Percentiles rank a stretch among this genome's conserved stretches.
These are phyloP conservation scores for Heritiera littoralis DNA, from an alignment of 345 rosid species.

Conservation along the genomic window DNA sequence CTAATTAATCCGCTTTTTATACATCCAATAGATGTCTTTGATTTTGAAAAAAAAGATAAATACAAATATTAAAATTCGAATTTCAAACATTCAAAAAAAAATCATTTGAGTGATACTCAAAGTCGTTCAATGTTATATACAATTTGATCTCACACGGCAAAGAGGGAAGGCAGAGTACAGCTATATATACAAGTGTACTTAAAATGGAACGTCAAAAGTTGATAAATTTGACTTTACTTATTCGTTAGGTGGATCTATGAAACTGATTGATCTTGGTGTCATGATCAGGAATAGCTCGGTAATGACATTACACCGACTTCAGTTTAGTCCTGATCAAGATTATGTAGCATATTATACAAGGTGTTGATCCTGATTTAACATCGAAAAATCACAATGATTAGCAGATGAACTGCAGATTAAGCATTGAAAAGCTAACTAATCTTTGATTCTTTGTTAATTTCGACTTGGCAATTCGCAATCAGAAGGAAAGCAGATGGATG, in stretches of 20 bases:
- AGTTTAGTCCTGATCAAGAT: not conserved
- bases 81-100: no score
- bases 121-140: no score
- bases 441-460: not conserved
- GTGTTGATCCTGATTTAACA: not conserved
- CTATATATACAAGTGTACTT: not conserved
- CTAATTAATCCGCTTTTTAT: no score
- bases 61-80: no score
- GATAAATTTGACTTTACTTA: constrained; percentile 8
- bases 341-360: not conserved
- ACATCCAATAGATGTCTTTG: no score
- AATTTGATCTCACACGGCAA: not conserved
- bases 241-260: constrained; percentile 8
- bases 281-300: constrained; percentile 3
- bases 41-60: no score
- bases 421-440: not conserved
- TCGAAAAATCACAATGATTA: not conserved
- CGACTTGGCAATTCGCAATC: not conserved
- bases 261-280: not conserved
- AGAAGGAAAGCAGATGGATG: not conserved
- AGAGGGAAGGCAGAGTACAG: not conserved
- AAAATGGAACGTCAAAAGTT: not conserved
- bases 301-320: constrained; percentile 14
- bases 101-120: no score
- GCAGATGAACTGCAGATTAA: not conserved